Percentiles rank a stretch among this genome's conserved stretches.
Conservation (phyloP, 2,329 filamentous ascomycete species). For the Aschersonia sp. region DNA sequence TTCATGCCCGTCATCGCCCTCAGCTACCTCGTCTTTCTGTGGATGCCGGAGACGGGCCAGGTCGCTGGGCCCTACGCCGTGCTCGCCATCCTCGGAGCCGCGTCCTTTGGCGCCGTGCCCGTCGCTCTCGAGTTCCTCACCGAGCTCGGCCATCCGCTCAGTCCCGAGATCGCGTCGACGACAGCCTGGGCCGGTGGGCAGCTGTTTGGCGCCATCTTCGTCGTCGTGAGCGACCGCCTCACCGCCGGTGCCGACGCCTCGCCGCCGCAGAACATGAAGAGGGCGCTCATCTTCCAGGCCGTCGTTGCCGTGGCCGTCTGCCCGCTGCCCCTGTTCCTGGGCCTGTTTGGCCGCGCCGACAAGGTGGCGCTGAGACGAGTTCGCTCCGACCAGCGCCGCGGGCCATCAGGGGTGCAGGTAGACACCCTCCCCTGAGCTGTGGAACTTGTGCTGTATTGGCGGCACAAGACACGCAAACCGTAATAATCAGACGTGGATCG, state of each 20-base stretch:
- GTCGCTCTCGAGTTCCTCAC: slow-evolving; percentile 76
- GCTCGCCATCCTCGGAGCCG: slow-evolving; percentile 61
- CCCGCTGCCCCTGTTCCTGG: slow-evolving; percentile 54
- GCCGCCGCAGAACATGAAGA: slow-evolving; percentile 59
- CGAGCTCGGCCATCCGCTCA: slow-evolving; percentile 75
- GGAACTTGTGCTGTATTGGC: not conserved
- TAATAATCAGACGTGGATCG: too few relatives aligned
- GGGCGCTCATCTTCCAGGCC: slow-evolving; percentile 64
- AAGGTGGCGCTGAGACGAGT: slow-evolving; percentile 36
- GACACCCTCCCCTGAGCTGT: not conserved
- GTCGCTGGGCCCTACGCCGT: slow-evolving; percentile 63
- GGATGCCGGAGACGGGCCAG: slow-evolving; percentile 47
- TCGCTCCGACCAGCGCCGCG: slow-evolving; percentile 19
- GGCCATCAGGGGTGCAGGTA: not conserved
- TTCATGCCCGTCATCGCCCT: slow-evolving; percentile 60
- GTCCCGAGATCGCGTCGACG: slow-evolving; percentile 71
- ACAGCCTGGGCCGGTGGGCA: slow-evolving; percentile 81
- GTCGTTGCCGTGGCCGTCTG: slow-evolving; percentile 50
- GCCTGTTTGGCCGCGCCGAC: slow-evolving; percentile 48
- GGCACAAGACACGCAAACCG: too few relatives aligned
- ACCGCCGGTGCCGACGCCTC: slow-evolving; percentile 33
- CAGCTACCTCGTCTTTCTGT: slow-evolving; percentile 67
- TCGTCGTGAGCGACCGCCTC: slow-evolving; percentile 68
- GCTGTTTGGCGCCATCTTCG: slow-evolving; percentile 70
- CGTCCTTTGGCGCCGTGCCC: slow-evolving; percentile 68